These are phyloP conservation scores for Ulmus americana DNA, from an alignment of 331 rosid genomes.

Conservation along the genomic window DNA sequence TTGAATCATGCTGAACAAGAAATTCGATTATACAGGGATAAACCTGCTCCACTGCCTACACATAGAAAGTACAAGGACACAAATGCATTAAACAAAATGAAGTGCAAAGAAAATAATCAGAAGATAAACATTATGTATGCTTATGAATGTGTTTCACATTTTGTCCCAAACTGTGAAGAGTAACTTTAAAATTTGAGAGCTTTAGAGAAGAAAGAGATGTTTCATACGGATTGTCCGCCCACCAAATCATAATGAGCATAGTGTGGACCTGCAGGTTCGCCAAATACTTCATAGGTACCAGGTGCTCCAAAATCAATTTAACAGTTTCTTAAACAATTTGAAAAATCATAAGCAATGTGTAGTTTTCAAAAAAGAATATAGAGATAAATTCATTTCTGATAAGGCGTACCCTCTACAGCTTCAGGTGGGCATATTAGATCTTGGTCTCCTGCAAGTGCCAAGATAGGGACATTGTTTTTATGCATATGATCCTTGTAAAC, in stretches of 20 bases:
- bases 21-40: conserved; percentile 76
- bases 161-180: not conserved
- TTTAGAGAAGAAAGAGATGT: not conserved
- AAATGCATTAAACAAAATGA: conserved; percentile 22
- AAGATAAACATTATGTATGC: not conserved
- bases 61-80: conserved; percentile 4
- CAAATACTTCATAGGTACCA: conserved; percentile 67
- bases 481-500: conserved; percentile 75
- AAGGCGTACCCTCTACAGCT: conserved; percentile 77
- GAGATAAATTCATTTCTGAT: conserved; percentile 16
- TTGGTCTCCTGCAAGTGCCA: conserved; percentile 87
- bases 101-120: not conserved
- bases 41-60: conserved; percentile 80
- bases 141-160: not conserved
- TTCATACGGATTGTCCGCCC: conserved; percentile 81
- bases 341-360: conserved; percentile 16
- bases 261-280: conserved; percentile 80
- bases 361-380: conserved; percentile 5
- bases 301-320: conserved; percentile 70
- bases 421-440: conserved; percentile 96
- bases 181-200: not conserved
- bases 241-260: conserved; percentile 98
- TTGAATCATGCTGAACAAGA: conserved; percentile 51
- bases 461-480: conserved; percentile 60
- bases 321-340: conserved; percentile 55